Evolutionary conservation across 2,329 filamentous ascomycete species (phyloP).

Genomic region (Volutella citrinella): DNA sequence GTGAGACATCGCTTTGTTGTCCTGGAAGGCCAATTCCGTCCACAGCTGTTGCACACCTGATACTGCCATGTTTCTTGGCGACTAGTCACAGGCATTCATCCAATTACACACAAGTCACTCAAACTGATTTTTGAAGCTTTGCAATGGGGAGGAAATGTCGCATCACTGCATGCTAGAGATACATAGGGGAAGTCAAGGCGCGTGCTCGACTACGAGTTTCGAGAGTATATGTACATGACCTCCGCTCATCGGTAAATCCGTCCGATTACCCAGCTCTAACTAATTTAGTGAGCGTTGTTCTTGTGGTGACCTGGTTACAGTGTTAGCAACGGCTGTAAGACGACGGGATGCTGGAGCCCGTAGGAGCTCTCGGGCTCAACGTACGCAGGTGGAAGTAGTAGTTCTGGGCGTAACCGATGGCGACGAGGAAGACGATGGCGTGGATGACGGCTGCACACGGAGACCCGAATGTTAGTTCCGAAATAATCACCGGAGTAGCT

Average conservation of each 20-base stretch:
- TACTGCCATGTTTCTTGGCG: too few species aligned
- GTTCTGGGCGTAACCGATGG: constrained; percentile 91
- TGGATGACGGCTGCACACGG: constrained; percentile 90
- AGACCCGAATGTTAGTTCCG: too few species aligned
- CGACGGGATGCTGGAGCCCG: neutral
- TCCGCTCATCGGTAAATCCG: constrained; percentile 21
- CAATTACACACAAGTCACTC: neutral
- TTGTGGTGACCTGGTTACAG: constrained; percentile 90
- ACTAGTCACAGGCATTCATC: too few species aligned
- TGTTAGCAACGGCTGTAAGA: constrained; percentile 13
- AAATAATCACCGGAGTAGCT: too few species aligned
- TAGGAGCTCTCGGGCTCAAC: constrained; percentile 36
- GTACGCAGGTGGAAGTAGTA: constrained; percentile 99
- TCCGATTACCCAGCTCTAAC: constrained; percentile 17
- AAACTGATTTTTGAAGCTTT: too few species aligned
- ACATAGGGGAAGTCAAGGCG: constrained; percentile 35
- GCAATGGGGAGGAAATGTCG: constrained; percentile 17
- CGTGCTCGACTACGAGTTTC: constrained; percentile 35
- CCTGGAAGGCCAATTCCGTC: too few species aligned
- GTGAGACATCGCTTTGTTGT: too few species aligned
- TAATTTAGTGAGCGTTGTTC: constrained; percentile 93
- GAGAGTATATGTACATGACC: constrained; percentile 43
- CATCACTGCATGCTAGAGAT: constrained; percentile 29
- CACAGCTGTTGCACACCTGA: too few species aligned
- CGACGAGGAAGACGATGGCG: constrained; percentile 72